phyloP scores from a whole-genome alignment of 2,329 filamentous ascomycete species.

The Fusarium irregulare region DNA sequence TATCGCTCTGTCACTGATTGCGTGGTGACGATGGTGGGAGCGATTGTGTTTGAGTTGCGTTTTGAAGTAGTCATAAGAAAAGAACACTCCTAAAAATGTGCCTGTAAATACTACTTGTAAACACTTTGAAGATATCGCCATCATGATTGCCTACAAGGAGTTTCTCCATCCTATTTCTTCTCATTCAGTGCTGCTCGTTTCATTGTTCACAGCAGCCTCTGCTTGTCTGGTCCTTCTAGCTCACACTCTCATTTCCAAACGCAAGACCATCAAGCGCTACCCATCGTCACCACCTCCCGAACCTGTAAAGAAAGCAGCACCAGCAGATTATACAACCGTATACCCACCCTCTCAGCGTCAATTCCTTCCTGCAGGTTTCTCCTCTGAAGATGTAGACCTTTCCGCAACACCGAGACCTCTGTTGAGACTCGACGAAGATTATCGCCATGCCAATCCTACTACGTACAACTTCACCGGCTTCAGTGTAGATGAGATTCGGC shows the following conservation, averaged over 20 bases:
- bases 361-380: slow-evolving; percentile 15
- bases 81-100: slow-evolving; percentile 10
- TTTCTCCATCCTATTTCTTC: background rate
- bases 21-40: background rate
- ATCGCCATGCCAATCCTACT: slow-evolving; percentile 45
- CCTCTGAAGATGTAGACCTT: slow-evolving; percentile 14
- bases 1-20: background rate
- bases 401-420: slow-evolving; percentile 37
- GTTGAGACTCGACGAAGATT: slow-evolving; percentile 51
- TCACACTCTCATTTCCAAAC: slow-evolving; percentile 31
- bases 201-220: slow-evolving; percentile 18
- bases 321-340: slow-evolving; percentile 41
- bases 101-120: background rate
- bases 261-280: slow-evolving; percentile 32
- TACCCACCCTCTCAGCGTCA: slow-evolving; percentile 46
- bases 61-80: slow-evolving; percentile 28
- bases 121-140: background rate
- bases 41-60: background rate
- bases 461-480: slow-evolving; percentile 75
- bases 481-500: slow-evolving; percentile 74
- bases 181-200: slow-evolving; percentile 13
- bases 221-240: slow-evolving; percentile 29
- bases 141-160: slow-evolving; percentile 30
- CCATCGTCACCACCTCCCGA: slow-evolving; percentile 22
- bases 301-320: slow-evolving; percentile 26